These are phyloP conservation scores for Coniochaeta sp. DNA, from an alignment of 2,329 filamentous ascomycete genomes.

Conservation along the genomic window DNA sequence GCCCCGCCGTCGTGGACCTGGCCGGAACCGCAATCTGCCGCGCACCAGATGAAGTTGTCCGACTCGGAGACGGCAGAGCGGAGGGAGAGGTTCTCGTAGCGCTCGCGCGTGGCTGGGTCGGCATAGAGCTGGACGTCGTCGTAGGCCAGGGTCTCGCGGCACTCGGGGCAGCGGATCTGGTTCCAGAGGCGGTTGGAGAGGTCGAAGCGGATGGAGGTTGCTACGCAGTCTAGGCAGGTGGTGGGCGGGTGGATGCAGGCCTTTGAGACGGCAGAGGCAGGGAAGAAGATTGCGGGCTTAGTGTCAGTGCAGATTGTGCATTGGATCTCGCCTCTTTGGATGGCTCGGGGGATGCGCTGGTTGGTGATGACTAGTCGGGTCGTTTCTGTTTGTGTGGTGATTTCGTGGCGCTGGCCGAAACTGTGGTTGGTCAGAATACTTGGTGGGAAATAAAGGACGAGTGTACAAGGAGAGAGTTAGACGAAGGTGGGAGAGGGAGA, in stretches of 20 bases:
- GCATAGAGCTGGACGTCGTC: constrained; percentile 38
- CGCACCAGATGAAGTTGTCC: constrained; percentile 46
- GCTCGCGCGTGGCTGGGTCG: constrained; percentile 32
- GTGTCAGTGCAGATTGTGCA: constrained; percentile 29
- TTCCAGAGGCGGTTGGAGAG: constrained; percentile 30
- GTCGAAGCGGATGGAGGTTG: constrained; percentile 25
- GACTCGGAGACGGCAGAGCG: constrained; percentile 34
- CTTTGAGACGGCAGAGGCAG: constrained; percentile 22
- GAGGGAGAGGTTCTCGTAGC: constrained; percentile 36
- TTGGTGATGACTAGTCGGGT: constrained; percentile 22
- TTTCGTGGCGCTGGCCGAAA: constrained; percentile 28
- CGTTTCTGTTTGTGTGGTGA: constrained; percentile 16
- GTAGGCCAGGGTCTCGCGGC: constrained; percentile 33
- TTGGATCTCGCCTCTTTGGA: constrained; percentile 18
- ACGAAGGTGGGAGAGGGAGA: not conserved
- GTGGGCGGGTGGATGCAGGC: constrained; percentile 24
- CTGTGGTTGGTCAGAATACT: constrained; percentile 8
- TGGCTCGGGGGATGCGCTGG: constrained; percentile 17
- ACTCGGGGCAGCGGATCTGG: constrained; percentile 46
- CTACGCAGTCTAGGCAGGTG: constrained; percentile 27
- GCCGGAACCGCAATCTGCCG: constrained; percentile 41
- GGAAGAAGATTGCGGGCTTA: constrained; percentile 23
- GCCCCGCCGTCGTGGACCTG: constrained; percentile 39
- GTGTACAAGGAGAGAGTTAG: too few species aligned
- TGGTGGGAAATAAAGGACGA: not conserved